Evolutionary conservation across 116 monocot species (phyloP).

Genomic region (Iris pallida): DNA sequence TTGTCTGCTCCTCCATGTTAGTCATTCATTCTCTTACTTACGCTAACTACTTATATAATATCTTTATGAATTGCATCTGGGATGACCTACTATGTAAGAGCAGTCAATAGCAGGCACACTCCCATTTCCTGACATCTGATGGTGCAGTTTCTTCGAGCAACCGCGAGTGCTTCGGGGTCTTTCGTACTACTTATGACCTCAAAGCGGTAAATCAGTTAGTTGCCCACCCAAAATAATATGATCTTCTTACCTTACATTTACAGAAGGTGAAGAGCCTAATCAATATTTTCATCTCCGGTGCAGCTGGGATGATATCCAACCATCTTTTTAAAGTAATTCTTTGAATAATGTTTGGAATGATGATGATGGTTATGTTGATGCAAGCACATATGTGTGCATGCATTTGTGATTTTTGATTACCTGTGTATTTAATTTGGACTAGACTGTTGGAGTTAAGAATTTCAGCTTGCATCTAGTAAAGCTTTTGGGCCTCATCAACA

Average conservation of each 20-base stretch:
- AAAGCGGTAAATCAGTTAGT: slow-evolving; percentile 48
- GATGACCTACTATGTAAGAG: no score
- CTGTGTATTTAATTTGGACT: neutral
- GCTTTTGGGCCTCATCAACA: slow-evolving; percentile 96
- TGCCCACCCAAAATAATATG: no score
- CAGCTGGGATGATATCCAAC: slow-evolving; percentile 97
- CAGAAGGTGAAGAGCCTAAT: slow-evolving; percentile 85
- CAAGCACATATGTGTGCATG: no score
- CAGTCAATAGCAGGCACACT: slow-evolving; percentile 38
- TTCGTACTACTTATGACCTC: slow-evolving; percentile 81
- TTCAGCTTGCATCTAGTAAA: slow-evolving; percentile 97
- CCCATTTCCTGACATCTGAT: slow-evolving; percentile 15
- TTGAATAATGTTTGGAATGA: no score
- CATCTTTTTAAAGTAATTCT: slow-evolving; percentile 95
- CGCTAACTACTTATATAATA: no score
- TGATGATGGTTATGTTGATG: no score
- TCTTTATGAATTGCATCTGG: no score
- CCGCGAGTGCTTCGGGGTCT: slow-evolving; percentile 78
- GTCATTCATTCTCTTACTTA: no score
- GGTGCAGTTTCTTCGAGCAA: slow-evolving; percentile 20
- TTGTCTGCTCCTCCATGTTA: no score
- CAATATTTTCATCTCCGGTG: slow-evolving; percentile 72
- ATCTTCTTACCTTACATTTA: no score
- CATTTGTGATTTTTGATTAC: no score
- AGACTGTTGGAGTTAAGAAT: no score